These are phyloP conservation scores for Lolium multiflorum DNA, from an alignment of 176 grass and related monocot species.

Conservation along the genomic window DNA sequence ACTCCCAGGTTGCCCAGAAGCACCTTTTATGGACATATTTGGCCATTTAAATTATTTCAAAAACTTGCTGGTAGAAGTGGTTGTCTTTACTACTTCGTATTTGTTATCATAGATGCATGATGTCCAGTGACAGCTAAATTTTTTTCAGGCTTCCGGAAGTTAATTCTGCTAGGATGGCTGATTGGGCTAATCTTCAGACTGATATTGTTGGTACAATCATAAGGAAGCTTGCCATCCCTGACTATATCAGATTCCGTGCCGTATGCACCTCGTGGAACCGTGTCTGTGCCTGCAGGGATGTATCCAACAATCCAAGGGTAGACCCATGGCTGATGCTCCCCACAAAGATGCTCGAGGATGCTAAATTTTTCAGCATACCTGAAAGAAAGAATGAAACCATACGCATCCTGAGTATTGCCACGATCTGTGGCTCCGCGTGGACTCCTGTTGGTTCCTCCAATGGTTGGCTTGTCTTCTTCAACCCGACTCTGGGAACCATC, in stretches of 20 bases:
- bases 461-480: constrained; percentile 59
- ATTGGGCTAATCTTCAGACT: constrained; percentile 56
- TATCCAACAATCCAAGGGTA: constrained; percentile 37
- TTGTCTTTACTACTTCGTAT: not conserved
- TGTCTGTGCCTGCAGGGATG: no score
- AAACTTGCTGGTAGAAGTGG: constrained; percentile 4
- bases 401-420: constrained; percentile 3
- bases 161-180: constrained; percentile 42
- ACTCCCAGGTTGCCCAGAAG: not conserved
- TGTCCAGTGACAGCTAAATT: not conserved
- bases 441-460: constrained; percentile 52
- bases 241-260: constrained; percentile 25
- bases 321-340: constrained; percentile 63
- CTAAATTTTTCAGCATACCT: constrained; percentile 54
- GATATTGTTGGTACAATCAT: constrained; percentile 56
- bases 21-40: not conserved
- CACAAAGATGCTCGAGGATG: no score
- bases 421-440: constrained; percentile 46
- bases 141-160: constrained; percentile 30
- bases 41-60: not conserved
- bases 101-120: not conserved
- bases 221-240: constrained; percentile 60
- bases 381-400: constrained; percentile 53
- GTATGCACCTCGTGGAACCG: no score
- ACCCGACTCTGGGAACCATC: constrained; percentile 26